These are phyloP conservation scores for Saccharomycopsis fibuligera DNA, from an alignment of 805 yeast genomes.

Conservation along the genomic window DNA sequence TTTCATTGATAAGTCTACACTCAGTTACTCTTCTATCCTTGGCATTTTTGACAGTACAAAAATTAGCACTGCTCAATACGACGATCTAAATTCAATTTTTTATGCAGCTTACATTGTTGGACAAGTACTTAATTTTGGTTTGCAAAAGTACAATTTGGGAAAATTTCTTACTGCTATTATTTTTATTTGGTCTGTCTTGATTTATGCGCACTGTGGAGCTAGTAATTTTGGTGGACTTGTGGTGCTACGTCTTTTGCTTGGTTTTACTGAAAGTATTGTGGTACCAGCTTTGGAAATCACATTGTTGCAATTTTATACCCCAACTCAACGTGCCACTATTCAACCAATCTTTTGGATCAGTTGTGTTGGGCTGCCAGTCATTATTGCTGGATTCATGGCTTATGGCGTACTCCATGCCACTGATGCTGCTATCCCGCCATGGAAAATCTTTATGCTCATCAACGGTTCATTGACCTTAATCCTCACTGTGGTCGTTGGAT, in stretches of 20 bases:
- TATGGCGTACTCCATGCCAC: slow-evolving; percentile 31
- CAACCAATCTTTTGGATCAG: slow-evolving; percentile 42
- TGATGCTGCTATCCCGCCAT: slow-evolving; percentile 29
- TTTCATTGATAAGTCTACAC: slow-evolving; percentile 38
- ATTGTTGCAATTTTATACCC: slow-evolving; percentile 36
- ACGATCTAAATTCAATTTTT: slow-evolving; percentile 31
- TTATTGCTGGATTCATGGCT: slow-evolving; percentile 40
- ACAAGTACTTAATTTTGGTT: slow-evolving; percentile 29
- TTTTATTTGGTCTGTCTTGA: slow-evolving; percentile 27
- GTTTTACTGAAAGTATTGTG: slow-evolving; percentile 41
- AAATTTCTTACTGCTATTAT: slow-evolving; percentile 23
- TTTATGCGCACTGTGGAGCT: slow-evolving; percentile 27
- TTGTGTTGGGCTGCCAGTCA: slow-evolving; percentile 34
- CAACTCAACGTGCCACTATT: slow-evolving; percentile 35
- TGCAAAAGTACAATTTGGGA: slow-evolving; percentile 27
- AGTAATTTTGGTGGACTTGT: slow-evolving; percentile 27
- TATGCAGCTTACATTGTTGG: slow-evolving; percentile 37
- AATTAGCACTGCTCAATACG: slow-evolving; percentile 24
- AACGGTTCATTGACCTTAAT: slow-evolving; percentile 41
- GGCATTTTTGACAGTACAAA: slow-evolving; percentile 31
- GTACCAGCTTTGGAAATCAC: slow-evolving; percentile 41
- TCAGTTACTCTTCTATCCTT: slow-evolving; percentile 35
- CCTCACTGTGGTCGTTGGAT: slow-evolving; percentile 27
- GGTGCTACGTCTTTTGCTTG: slow-evolving; percentile 31
- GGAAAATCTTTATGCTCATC: slow-evolving; percentile 45